Evolutionary conservation across 495 filamentous ascomycete genomes (phyloP).

Genomic region (Apiosordaria backusii): DNA sequence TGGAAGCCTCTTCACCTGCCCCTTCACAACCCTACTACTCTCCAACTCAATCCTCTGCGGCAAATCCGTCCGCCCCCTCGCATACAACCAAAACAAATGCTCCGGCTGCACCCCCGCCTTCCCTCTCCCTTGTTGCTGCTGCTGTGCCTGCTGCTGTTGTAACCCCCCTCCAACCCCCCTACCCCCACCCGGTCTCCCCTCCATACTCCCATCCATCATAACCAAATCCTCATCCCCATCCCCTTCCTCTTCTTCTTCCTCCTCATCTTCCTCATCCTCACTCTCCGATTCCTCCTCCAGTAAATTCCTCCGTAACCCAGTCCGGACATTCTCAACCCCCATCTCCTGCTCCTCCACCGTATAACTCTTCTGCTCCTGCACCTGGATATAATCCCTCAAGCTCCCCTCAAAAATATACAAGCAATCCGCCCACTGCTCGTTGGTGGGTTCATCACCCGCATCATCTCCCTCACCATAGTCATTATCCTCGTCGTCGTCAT

Average conservation of each 20-base stretch:
- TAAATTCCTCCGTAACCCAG: constrained; percentile 57
- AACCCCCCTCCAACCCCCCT: constrained; percentile 28
- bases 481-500: constrained; percentile 24
- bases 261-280: constrained; percentile 57
- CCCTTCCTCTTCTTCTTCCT: constrained; percentile 47
- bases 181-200: constrained; percentile 33
- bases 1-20: constrained; percentile 11
- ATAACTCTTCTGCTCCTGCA: constrained; percentile 53
- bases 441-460: constrained; percentile 38
- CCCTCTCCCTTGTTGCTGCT: neutral
- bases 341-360: constrained; percentile 64
- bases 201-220: constrained; percentile 28
- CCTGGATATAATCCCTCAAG: constrained; percentile 38
- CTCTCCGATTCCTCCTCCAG: constrained; percentile 55
- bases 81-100: constrained; percentile 31
- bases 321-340: constrained; percentile 67
- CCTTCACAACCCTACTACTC: constrained; percentile 3
- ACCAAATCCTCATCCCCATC: constrained; percentile 34
- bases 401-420: constrained; percentile 35
- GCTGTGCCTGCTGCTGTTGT: neutral
- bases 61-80: constrained; percentile 35
- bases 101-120: constrained; percentile 23
- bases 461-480: constrained; percentile 25
- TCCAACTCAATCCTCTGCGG: constrained; percentile 27
- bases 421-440: constrained; percentile 42